Base-by-base conservation (phyloP, 1,284 basidiomycete genomes). In the Mycena sp. region DNA sequence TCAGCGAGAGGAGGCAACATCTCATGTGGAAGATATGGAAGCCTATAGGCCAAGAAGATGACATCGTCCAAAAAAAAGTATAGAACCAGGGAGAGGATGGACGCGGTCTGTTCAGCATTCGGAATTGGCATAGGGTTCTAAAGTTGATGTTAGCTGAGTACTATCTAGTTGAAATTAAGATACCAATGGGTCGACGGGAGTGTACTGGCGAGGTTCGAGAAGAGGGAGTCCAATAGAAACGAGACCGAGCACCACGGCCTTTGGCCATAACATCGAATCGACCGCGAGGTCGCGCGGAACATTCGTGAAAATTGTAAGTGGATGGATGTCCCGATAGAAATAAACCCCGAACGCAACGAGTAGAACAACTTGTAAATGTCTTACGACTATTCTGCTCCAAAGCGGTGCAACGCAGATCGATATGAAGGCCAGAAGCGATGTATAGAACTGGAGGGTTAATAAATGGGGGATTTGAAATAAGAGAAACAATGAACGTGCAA, bases 241-340 rank as follows among this genome's bases (percentile, higher is more conserved):
- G 32, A 74, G 9, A 4, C 67, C 55, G 5, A 77, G 51, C 4
- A 71, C 12, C 3, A 49, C 49, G 6, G 74, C 43, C 52, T 74
- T 74, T 4, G 67, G 53, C 74, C 74, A 76, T 6, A 76, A 43
- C 0, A 73, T 26, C 23, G 32, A 29, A 11, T 71, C 71, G 50
- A 66, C 64, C 14, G 17, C 21, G 14, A 25, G 30, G 62, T 83
- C 82, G 35, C 67, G 53, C 32, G 80, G 78, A 1, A 41, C 30
- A 43, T 61, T 54, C 1, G 71, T 71, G 67, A 74, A 87, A 0
- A 86, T 91, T 14, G 81, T 77, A 6, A 89, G 71, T 4, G 90
- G 89, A 74, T 81, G 87, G 25, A 91, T 59, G 72, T 92, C 88
- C 19, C 89, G 83, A 71, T 88, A 89, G 7, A 78, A 74, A 72